Evolutionary conservation across 208 protist genomes (phyloP).

Genomic region (Trypanosoma scelopori): DNA sequence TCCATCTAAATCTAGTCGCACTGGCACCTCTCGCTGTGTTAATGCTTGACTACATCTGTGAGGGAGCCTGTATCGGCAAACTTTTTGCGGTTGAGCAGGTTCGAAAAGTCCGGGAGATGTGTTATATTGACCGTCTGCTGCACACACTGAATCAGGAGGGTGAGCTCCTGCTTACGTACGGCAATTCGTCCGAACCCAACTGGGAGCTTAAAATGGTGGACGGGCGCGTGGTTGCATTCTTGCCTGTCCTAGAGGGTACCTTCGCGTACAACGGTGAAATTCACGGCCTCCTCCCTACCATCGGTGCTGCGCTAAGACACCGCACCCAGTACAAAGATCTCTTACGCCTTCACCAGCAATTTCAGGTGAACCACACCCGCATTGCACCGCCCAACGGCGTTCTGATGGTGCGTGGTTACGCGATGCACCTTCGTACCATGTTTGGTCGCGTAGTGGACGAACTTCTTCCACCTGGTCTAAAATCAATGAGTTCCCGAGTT

Average conservation of each 20-base stretch:
- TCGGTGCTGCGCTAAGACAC: conserved; percentile 69
- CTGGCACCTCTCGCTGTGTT: conserved; percentile 81
- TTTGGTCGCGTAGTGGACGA: conserved; percentile 91
- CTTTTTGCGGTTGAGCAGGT: conserved; percentile 81
- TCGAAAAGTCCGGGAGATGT: conserved; percentile 65
- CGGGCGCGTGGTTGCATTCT: conserved; percentile 81
- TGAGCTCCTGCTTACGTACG: conserved; percentile 75
- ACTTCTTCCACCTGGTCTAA: conserved; percentile 79
- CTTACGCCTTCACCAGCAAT: conserved; percentile 86
- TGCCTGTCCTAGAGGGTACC: conserved; percentile 77
- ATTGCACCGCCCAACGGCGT: conserved; percentile 45
- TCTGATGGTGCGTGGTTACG: conserved; percentile 85
- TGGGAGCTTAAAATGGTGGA: conserved; percentile 80
- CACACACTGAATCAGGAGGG: conserved; percentile 68
- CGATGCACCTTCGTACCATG: conserved; percentile 85
- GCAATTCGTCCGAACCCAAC: conserved; percentile 49
- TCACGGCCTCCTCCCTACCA: conserved; percentile 84
- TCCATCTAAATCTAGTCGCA: conserved; percentile 68
- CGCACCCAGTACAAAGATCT: conserved; percentile 84
- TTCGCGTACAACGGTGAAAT: conserved; percentile 85
- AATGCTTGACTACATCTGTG: conserved; percentile 79
- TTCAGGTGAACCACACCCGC: conserved; percentile 64
- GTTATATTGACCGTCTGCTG: conserved; percentile 80
- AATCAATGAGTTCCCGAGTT: conserved; percentile 82
- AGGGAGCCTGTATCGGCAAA: conserved; percentile 83